Evolutionary conservation across 768 basidiomycete species (phyloP).

Genomic region (Auriculariales sp.): DNA sequence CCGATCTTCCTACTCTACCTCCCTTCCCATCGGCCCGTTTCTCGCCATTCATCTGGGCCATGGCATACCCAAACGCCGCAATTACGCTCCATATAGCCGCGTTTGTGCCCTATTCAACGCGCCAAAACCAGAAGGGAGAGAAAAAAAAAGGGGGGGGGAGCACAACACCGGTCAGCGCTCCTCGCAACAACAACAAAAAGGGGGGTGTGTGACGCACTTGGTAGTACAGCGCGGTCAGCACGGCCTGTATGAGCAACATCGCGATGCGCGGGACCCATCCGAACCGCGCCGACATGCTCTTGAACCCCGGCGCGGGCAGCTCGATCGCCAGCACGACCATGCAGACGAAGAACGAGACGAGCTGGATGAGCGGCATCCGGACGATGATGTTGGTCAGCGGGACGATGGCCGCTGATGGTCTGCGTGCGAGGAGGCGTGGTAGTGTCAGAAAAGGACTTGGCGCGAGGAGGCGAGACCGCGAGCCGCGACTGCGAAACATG

Average conservation of each 20-base stretch:
- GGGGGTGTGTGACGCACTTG: slow-evolving; percentile 41
- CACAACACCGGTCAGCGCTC: too few species aligned
- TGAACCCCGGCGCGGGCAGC: slow-evolving; percentile 47
- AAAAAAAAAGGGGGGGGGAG: too few species aligned
- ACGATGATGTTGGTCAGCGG: slow-evolving; percentile 58
- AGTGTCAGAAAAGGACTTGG: not conserved
- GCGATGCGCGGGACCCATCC: slow-evolving; percentile 49
- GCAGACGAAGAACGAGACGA: slow-evolving; percentile 46
- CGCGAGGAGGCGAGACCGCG: not conserved
- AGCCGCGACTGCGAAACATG: not conserved
- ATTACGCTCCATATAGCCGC: slow-evolving; percentile 68
- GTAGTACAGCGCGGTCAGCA: slow-evolving; percentile 58
- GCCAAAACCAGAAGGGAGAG: not conserved
- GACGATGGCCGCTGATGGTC: slow-evolving; percentile 46
- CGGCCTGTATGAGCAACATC: slow-evolving; percentile 46
- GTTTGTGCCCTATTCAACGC: slow-evolving; percentile 54
- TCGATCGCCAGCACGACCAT: slow-evolving; percentile 52
- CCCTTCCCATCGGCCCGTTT: slow-evolving; percentile 48
- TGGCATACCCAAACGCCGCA: slow-evolving; percentile 49
- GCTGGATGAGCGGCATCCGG: slow-evolving; percentile 60
- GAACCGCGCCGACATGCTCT: slow-evolving; percentile 42
- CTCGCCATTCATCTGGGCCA: slow-evolving; percentile 56
- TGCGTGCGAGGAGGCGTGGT: slow-evolving; percentile 14
- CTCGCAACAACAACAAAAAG: not conserved
- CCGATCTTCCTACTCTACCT: slow-evolving; percentile 26